Evolutionary conservation across 345 rosid genomes (phyloP).

Genomic region (Arabidopsis arenosa): DNA sequence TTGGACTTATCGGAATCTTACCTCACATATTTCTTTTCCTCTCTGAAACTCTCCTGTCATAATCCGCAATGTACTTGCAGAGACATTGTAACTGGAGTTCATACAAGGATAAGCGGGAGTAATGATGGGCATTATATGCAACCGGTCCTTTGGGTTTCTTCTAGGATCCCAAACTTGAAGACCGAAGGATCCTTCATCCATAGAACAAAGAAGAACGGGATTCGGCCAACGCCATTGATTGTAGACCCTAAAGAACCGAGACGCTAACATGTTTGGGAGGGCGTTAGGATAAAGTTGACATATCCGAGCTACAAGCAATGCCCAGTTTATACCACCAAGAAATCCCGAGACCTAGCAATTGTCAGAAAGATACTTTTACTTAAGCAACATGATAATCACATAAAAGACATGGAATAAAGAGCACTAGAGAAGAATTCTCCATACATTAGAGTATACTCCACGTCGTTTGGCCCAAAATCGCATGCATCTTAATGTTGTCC

Average conservation of each 20-base stretch:
- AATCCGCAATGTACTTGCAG: slow-evolving; percentile 83
- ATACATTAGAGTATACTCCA: slow-evolving; percentile 98
- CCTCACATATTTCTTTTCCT: slow-evolving; percentile 95
- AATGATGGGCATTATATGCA: slow-evolving; percentile 95
- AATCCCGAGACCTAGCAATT: slow-evolving; percentile 85
- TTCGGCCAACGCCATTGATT: slow-evolving; percentile 99
- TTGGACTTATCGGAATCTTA: slow-evolving; percentile 43
- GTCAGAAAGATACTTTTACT: not conserved
- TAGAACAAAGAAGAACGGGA: slow-evolving; percentile 89
- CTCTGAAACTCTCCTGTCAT: slow-evolving; percentile 95
- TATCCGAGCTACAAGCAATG: slow-evolving; percentile 97
- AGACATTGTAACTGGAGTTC: slow-evolving; percentile 98
- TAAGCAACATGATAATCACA: slow-evolving; percentile 22
- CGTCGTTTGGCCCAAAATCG: slow-evolving; percentile 97
- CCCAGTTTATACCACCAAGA: slow-evolving; percentile 99
- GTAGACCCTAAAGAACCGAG: slow-evolving; percentile 94
- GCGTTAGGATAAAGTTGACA: slow-evolving; percentile 99
- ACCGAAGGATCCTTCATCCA: slow-evolving; percentile 89
- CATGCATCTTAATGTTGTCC: slow-evolving; percentile 95
- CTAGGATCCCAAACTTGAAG: slow-evolving; percentile 98
- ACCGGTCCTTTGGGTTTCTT: slow-evolving; percentile 79
- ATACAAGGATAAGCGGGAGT: slow-evolving; percentile 98
- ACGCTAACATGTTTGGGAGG: slow-evolving; percentile 84
- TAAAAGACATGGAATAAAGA: slow-evolving; percentile 19
- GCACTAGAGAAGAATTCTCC: slow-evolving; percentile 14